These are phyloP conservation scores for Scleromitrula shiraiana DNA, from an alignment of 2,329 filamentous ascomycete genomes.

Conservation along the genomic window DNA sequence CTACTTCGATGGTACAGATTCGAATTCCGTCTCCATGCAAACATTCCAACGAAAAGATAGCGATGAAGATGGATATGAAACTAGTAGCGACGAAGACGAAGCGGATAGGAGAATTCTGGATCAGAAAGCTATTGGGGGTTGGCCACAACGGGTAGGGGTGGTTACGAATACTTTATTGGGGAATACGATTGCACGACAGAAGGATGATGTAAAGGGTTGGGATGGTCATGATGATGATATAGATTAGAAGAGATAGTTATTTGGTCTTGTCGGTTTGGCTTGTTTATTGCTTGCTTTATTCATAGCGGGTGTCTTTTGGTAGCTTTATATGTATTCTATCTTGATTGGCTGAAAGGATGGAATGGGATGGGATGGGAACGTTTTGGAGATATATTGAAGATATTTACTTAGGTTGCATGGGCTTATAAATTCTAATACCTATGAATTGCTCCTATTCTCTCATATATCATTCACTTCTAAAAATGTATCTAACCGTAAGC, in stretches of 20 bases:
- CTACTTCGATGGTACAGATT: conserved; percentile 21
- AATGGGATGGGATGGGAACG: too few species aligned
- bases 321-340: too few species aligned
- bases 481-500: too few species aligned
- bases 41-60: conserved; percentile 18
- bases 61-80: conserved; percentile 25
- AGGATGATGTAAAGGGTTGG: conserved; percentile 24
- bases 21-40: conserved; percentile 24
- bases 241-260: conserved; percentile 3
- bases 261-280: background rate
- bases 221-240: conserved; percentile 19
- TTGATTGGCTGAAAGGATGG: too few species aligned
- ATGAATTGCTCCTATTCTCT: too few species aligned
- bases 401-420: too few species aligned
- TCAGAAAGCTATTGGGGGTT: conserved; percentile 20
- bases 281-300: too few species aligned
- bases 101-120: conserved; percentile 18
- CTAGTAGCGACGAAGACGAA: conserved; percentile 27
- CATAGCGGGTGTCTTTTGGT: too few species aligned
- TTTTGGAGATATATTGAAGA: too few species aligned
- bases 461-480: too few species aligned
- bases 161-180: conserved; percentile 28
- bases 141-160: conserved; percentile 26
- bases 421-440: too few species aligned
- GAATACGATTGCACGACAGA: conserved; percentile 27